Base-by-base conservation (phyloP, 306 rosid species). In the Begonia peltatifolia region DNA sequence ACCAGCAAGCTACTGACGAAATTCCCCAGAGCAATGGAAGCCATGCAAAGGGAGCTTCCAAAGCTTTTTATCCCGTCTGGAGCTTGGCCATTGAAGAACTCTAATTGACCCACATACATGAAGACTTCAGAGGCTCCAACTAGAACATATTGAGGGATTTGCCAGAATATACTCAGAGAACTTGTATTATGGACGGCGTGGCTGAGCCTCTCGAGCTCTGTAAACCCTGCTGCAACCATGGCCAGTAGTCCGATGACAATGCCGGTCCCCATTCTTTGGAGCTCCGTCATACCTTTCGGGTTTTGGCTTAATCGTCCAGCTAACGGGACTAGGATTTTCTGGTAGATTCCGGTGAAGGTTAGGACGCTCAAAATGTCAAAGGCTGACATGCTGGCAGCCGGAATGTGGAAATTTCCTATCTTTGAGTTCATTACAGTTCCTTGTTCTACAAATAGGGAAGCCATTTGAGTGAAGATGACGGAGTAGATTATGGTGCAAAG, bases 61-160 rank as follows among this genome's bases (percentile, higher is more conserved):
- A 83, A 77, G 71, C 93, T 83, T 57, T 83, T 83, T 12, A 83
- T 71, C n/a, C 93, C 93, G 16, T 83, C 87, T 7, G 93, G 93
- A 6, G 93, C 76, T 36, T 83, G 82, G 20, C 80, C 84, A 14
- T 79, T 79, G 68, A 83, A 79, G 65, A 83, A 83, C 69, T 83
- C 93, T 49, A 83, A 58, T 25, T 83, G 93, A 0, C 87, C 87
- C 22, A 83, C 84, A 17, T 83, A 79, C 87, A 83, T 79, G 9
- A 79, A 83, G 42, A 79, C 87, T 53, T 83, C 93, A 7, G 93
- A 83, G 47, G 81, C 80, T 52, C 93, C 93, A 30, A 83, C 75
- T 0, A 72, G 52, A 15, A 73, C 79, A 13, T 83, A 83, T 47
- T 83, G 93, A 41, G 93, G 93, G 17, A 79, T 64, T 74, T 83